Percentiles rank a stretch among this genome's conserved stretches.
These are phyloP conservation scores for Osmozyma mogii DNA, from an alignment of 805 yeast species.

Conservation along the genomic window DNA sequence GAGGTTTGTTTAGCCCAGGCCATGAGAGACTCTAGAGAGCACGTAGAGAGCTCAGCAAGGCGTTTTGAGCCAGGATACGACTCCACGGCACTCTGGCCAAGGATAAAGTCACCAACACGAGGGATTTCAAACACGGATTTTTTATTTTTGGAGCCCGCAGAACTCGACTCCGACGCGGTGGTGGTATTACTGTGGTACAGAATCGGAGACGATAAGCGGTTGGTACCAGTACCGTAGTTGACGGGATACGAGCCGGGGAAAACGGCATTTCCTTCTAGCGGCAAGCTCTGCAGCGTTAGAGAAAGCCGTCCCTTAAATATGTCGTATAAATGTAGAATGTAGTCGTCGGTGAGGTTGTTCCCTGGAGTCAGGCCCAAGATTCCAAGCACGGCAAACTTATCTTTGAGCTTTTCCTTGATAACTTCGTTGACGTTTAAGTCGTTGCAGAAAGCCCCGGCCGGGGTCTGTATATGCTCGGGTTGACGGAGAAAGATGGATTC, in stretches of 20 bases:
- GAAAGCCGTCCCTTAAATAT: constrained; percentile 24
- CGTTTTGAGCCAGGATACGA: neutral
- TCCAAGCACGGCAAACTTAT: constrained; percentile 29
- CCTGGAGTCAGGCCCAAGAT: constrained; percentile 27
- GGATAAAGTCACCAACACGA: constrained; percentile 8
- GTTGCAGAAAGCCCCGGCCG: constrained; percentile 21
- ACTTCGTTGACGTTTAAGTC: constrained; percentile 25
- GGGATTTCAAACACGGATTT: constrained; percentile 7
- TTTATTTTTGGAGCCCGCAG: neutral
- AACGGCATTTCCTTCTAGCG: constrained; percentile 7
- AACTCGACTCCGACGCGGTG: too few species aligned
- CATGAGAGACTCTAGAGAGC: constrained; percentile 7
- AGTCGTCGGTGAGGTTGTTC: constrained; percentile 19
- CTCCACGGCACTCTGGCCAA: constrained; percentile 1
- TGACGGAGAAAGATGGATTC: constrained; percentile 18
- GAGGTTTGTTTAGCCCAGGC: constrained; percentile 8
- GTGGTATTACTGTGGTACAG: too few species aligned
- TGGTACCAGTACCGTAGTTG: neutral
- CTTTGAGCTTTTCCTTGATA: constrained; percentile 24
- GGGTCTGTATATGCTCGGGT: constrained; percentile 11
- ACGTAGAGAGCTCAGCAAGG: neutral
- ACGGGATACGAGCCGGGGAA: constrained; percentile 1
- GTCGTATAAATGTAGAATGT: constrained; percentile 23
- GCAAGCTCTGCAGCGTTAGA: constrained; percentile 6
- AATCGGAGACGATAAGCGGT: too few species aligned